phyloP scores from a whole-genome alignment of 495 filamentous ascomycete genomes.

The Melanomma pulvis-pyrius region DNA sequence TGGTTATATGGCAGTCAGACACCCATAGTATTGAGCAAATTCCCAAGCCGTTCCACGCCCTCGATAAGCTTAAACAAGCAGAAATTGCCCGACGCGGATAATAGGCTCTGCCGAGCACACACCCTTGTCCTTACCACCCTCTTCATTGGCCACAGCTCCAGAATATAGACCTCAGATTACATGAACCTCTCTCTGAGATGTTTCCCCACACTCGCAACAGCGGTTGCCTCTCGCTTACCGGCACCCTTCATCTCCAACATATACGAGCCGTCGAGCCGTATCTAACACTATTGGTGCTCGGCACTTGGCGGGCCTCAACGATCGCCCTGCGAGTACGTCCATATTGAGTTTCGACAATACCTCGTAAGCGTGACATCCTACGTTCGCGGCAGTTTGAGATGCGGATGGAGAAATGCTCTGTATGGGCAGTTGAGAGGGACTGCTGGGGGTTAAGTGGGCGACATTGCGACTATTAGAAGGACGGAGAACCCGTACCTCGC shows the following conservation, averaged over 20 bases:
- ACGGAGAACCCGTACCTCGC: not conserved
- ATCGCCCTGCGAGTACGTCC: not conserved
- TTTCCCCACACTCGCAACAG: slow-evolving; percentile 1
- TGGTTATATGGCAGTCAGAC: not conserved
- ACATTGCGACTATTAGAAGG: slow-evolving; percentile 7
- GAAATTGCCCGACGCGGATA: slow-evolving; percentile 5
- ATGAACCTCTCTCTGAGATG: not conserved
- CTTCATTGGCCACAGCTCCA: not conserved
- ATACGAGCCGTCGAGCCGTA: not conserved
- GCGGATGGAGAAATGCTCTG: not conserved
- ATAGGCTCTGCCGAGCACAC: not conserved
- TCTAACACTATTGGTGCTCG: not conserved
- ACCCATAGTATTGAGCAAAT: not conserved
- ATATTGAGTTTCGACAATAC: slow-evolving; percentile 6
- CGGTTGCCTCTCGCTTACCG: not conserved
- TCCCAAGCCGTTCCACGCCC: not conserved
- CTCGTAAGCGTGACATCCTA: not conserved
- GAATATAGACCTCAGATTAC: not conserved
- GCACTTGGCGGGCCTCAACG: not conserved
- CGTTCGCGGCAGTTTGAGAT: slow-evolving; percentile 12
- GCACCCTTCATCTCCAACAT: slow-evolving; percentile 7
- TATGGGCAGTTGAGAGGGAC: not conserved
- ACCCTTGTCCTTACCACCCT: not conserved
- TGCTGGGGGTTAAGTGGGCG: not conserved
- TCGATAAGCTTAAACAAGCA: slow-evolving; percentile 8